Evolutionary conservation across 176 grass and related monocot genomes (phyloP).

Genomic region (Zoysia japonica): DNA sequence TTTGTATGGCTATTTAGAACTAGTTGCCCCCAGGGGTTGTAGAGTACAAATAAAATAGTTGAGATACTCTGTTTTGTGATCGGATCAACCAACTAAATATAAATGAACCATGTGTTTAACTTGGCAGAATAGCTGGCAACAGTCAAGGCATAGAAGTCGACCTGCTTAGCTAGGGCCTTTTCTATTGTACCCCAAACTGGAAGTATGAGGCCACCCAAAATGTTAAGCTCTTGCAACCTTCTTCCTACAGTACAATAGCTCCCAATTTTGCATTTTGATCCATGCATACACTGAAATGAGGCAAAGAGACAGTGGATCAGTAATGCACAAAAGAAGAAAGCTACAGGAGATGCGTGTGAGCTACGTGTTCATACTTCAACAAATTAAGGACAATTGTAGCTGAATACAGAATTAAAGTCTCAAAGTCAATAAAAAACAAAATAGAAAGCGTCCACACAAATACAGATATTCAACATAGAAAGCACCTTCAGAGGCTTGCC

Average conservation of each 20-base stretch:
- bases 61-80: background rate
- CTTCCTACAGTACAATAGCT: constrained; percentile 92
- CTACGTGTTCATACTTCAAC: background rate
- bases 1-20: constrained; percentile 30
- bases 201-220: constrained; percentile 97
- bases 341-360: background rate
- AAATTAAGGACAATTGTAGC: background rate
- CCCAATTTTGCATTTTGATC: constrained; percentile 92
- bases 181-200: constrained; percentile 93
- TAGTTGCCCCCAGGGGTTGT: background rate
- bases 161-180: constrained; percentile 89
- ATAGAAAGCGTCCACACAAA: constrained; percentile 15
- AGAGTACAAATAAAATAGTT: constrained; percentile 19
- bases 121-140: background rate
- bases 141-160: constrained; percentile 30
- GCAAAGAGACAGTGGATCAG: constrained; percentile 28
- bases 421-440: constrained; percentile 9
- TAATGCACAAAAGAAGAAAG: constrained; percentile 12
- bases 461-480: constrained; percentile 20
- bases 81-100: constrained; percentile 26
- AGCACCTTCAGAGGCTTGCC: constrained; percentile 15
- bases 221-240: constrained; percentile 87
- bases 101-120: constrained; percentile 9
- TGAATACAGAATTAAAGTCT: constrained; percentile 18
- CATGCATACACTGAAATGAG: constrained; percentile 97